Conservation (phyloP, 345 rosid species). For the Hevea brasiliensis region DNA sequence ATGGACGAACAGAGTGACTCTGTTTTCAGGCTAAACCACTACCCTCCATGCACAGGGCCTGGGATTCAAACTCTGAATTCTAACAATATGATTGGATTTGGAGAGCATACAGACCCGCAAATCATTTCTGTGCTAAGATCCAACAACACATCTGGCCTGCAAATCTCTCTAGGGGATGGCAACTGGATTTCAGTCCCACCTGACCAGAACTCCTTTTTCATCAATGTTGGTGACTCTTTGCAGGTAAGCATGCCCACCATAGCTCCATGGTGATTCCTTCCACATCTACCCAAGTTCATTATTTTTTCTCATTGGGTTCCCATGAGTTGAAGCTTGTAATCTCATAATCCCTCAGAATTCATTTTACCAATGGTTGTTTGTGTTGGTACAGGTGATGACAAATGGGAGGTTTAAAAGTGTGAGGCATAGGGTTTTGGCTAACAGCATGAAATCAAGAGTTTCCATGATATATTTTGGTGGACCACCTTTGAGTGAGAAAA, state of each 20-base stretch:
- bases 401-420: constrained; percentile 85
- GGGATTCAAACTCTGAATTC: constrained; percentile 22
- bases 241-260: no score
- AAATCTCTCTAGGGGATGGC: constrained; percentile 43
- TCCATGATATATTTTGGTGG: constrained; percentile 92
- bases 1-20: constrained; percentile 43
- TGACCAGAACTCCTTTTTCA: constrained; percentile 45
- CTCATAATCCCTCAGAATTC: no score
- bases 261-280: no score
- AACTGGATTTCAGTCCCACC: constrained; percentile 53
- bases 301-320: no score
- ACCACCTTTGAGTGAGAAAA: constrained; percentile 60
- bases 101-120: constrained; percentile 68
- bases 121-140: constrained; percentile 55
- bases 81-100: constrained; percentile 46
- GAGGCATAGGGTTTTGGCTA: constrained; percentile 77
- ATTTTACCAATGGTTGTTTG: no score
- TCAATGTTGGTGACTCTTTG: constrained; percentile 52
- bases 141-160: constrained; percentile 55
- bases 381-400: constrained; percentile 66
- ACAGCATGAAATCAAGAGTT: constrained; percentile 52
- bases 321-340: no score
- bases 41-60: constrained; percentile 43
- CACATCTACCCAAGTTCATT: no score
- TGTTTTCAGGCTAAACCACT: constrained; percentile 53